Evolutionary conservation across 495 filamentous ascomycete species (phyloP).

Genomic region (Lentithecium fluviatile): DNA sequence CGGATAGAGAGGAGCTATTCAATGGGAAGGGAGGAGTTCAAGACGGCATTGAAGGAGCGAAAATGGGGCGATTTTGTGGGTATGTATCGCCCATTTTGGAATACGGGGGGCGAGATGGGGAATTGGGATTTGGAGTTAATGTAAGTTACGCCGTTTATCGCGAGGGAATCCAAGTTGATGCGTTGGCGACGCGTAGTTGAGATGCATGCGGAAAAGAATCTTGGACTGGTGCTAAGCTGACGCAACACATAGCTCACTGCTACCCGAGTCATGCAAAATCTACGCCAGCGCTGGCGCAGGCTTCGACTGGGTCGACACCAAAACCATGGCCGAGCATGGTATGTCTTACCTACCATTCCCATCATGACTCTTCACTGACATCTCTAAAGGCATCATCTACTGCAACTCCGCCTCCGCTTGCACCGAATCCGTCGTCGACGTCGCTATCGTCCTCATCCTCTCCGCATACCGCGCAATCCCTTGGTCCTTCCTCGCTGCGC

Average conservation of each 20-base stretch:
- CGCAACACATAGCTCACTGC: slow-evolving; percentile 42
- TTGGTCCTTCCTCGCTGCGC: slow-evolving; percentile 58
- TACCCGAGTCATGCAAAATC: slow-evolving; percentile 64
- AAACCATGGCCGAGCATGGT: slow-evolving; percentile 66
- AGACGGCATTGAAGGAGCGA: slow-evolving; percentile 58
- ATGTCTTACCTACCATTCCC: slow-evolving; percentile 13
- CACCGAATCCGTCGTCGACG: slow-evolving; percentile 67
- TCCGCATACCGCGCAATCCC: slow-evolving; percentile 63
- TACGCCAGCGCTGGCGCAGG: slow-evolving; percentile 73
- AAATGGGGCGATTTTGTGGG: slow-evolving; percentile 71
- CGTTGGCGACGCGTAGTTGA: neutral
- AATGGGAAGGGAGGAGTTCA: slow-evolving; percentile 61
- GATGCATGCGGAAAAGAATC: no score
- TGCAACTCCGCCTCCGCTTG: slow-evolving; percentile 69
- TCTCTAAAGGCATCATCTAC: slow-evolving; percentile 60
- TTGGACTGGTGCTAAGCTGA: slow-evolving; percentile 2
- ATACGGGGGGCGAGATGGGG: slow-evolving; percentile 76
- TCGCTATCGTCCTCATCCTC: slow-evolving; percentile 63
- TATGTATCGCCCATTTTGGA: slow-evolving; percentile 77
- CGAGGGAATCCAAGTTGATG: no score
- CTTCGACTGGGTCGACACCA: slow-evolving; percentile 75
- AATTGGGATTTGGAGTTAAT: slow-evolving; percentile 73
- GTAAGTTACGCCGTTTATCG: slow-evolving; percentile 22
- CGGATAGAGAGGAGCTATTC: slow-evolving; percentile 38
- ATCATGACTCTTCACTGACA: neutral